Base-by-base conservation (phyloP, 2,329 filamentous ascomycete species). In the Alternaria dauci region DNA sequence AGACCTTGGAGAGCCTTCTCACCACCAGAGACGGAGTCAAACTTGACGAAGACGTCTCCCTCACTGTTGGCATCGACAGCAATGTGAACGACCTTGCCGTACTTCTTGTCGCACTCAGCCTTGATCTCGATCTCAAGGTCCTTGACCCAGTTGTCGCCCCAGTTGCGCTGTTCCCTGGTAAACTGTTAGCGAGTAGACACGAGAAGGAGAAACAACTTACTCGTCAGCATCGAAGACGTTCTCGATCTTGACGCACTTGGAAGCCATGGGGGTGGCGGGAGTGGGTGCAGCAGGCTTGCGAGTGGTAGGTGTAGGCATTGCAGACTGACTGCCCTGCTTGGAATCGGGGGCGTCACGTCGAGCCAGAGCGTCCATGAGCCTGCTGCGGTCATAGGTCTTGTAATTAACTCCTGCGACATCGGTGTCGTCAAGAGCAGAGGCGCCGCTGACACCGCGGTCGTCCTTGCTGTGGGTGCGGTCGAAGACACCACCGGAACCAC, bases 401-500 rank as follows among this genome's bases (percentile, higher is more conserved):
- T 98, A 98, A 83, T 98, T 98, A 81, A 99, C 94, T 76, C 95
- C 95, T 52, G 92, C 93, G 77, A 99, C 95, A 80, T 99, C 95
- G 64, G 94, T 96, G 78, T 99, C 95, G 81, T 99, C 95, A 53
- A 99, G 85, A 73, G 95, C 95, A 82, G 94, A 97, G 51, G 94
- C 94, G 71, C 93, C 93, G 62, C 92, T 91, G 46, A 91, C 88
- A 68, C 88, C 87, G 81, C 97, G 97, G 75, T 97, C 93, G 74
- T 96, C 93, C 72, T 94, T 89, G 69, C 91, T 92, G 69, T 93
- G 91, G 60, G 93, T 92, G 74, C 94, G 92, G 79, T 98, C 95
- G 77, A 97, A 98, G 72, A 90, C 88, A 74, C 86, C 88, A 61
- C 84, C 84, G 65, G 82, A 82, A 59, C 87, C 91, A 68, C 92